Base-by-base conservation (phyloP, 2,329 filamentous ascomycete species). In the Catunica adiposa region DNA sequence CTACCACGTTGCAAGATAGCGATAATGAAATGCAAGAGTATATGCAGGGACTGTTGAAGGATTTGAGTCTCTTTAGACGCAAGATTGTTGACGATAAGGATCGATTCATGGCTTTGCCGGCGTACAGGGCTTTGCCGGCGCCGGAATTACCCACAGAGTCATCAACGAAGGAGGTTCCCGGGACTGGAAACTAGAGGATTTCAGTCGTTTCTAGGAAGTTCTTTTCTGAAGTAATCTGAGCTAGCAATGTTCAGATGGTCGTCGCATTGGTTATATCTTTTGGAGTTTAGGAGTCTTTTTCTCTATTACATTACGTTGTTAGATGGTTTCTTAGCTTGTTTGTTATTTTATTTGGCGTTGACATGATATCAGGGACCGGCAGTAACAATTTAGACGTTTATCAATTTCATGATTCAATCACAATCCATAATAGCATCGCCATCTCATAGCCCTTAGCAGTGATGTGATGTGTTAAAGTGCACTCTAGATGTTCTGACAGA, bases 51-150 rank as follows among this genome's bases (percentile, higher is more conserved):
- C 77, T 97, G 64, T 73, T 98, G 61, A 80, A 82, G 62, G 89
- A 97, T 62, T 66, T 94, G 55, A 78, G 77, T 29, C 67, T 90
- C 65, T 94, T 94, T 71, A 84, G 84, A 67, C 80, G 81, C 63
- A 97, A 95, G 71, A 80, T 97, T 60, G 82, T 79, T 5, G 88
- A 92, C 63, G 92, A 97, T 66, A 79, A 85, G 67, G 71, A 72
- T 56, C 73, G 86, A 40, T 92, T 70, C 62, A 64, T 64, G 63
- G 84, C 88, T 2, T 22, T 44, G 40, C 40, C 40, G 40, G 29
- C 29, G 29, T 22, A 17, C n/a, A 44, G 14, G 17, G 40, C 29
- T 34, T 37, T 26, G 23, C 50, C 50, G 31, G 31, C 50, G 29
- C 29, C 34, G 9, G 15, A 6, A 31, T 20, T 22, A 38, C 15